Percentiles rank a stretch among this genome's conserved stretches.
Evolutionary conservation across 257 asterid genomes (phyloP).

Genomic region (Solanum rostratum): DNA sequence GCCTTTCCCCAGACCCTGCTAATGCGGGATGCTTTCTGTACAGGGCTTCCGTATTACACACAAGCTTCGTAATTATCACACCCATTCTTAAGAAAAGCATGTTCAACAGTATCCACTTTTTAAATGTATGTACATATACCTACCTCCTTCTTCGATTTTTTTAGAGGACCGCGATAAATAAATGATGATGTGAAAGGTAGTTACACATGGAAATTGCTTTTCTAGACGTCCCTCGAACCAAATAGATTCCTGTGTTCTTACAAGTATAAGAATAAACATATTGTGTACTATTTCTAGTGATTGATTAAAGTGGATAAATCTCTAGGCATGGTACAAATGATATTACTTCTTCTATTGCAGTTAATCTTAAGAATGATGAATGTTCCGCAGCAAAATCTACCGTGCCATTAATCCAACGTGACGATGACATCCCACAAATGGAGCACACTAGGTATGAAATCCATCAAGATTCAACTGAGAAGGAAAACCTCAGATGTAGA

Average conservation of each 20-base stretch:
- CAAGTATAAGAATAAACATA: not conserved
- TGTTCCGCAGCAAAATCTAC: constrained; percentile 13
- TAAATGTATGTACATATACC: not conserved
- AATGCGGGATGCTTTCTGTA: no score
- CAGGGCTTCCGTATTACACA: no score
- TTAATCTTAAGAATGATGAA: constrained; percentile 7
- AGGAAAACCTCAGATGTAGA: constrained; percentile 5
- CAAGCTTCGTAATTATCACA: not conserved
- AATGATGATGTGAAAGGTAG: not conserved
- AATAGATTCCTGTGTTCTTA: not conserved
- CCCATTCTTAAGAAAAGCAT: not conserved
- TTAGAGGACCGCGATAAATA: not conserved
- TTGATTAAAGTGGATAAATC: not conserved
- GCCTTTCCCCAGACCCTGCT: no score
- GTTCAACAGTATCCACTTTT: not conserved
- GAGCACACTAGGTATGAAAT: constrained; percentile 1
- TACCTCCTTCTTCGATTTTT: no score
- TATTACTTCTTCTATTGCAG: constrained; percentile 21
- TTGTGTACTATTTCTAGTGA: not conserved
- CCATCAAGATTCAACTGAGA: not conserved
- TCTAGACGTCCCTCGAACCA: not conserved
- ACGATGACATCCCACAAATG: not conserved
- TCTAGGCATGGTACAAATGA: not conserved
- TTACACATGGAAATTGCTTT: not conserved
- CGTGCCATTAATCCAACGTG: not conserved